A percentile compares a stretch with the other conserved stretches of the same genome.
phyloP scores from a whole-genome alignment of 2,329 filamentous ascomycete genomes.

The Epichloe glyceriae region DNA sequence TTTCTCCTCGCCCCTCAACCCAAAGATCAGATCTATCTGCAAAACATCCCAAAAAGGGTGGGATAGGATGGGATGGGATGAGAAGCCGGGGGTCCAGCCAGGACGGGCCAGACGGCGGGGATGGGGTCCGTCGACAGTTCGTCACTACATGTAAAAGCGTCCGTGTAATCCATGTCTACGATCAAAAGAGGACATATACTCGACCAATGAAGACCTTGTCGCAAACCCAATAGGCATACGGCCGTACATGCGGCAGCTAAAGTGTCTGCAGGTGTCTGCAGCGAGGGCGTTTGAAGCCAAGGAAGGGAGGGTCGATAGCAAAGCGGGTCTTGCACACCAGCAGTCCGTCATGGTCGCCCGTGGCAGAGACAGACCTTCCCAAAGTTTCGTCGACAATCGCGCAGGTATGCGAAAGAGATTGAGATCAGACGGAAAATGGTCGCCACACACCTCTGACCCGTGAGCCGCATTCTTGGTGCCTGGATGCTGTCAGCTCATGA shows the following conservation, averaged over 20 bases:
- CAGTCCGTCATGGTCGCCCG: neutral
- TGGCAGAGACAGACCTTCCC: constrained; percentile 3
- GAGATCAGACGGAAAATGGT: constrained; percentile 22
- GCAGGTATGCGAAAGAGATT: constrained; percentile 30
- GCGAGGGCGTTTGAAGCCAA: constrained; percentile 24
- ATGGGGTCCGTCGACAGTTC: constrained; percentile 7
- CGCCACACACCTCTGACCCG: constrained; percentile 13
- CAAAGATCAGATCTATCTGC: constrained; percentile 22
- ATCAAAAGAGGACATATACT: constrained; percentile 7
- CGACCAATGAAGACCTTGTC: constrained; percentile 17
- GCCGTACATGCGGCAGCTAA: constrained; percentile 20
- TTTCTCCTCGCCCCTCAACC: constrained; percentile 15
- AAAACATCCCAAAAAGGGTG: constrained; percentile 11
- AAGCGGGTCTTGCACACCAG: constrained; percentile 16
- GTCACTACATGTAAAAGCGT: constrained; percentile 12
- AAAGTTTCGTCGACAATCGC: constrained; percentile 3
- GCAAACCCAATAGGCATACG: constrained; percentile 13
- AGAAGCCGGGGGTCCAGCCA: constrained; percentile 6
- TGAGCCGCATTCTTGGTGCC: constrained; percentile 17
- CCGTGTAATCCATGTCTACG: constrained; percentile 13
- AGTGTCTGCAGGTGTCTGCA: constrained; percentile 13
- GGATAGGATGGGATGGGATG: neutral
- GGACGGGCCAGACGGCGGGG: constrained; percentile 1
- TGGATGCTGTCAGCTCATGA: constrained; percentile 8
- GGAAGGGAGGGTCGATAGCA: constrained; percentile 16